These are phyloP conservation scores for Backusella sp. DNA, from an alignment of 192 early-diverging fungal species.

Conservation along the genomic window DNA sequence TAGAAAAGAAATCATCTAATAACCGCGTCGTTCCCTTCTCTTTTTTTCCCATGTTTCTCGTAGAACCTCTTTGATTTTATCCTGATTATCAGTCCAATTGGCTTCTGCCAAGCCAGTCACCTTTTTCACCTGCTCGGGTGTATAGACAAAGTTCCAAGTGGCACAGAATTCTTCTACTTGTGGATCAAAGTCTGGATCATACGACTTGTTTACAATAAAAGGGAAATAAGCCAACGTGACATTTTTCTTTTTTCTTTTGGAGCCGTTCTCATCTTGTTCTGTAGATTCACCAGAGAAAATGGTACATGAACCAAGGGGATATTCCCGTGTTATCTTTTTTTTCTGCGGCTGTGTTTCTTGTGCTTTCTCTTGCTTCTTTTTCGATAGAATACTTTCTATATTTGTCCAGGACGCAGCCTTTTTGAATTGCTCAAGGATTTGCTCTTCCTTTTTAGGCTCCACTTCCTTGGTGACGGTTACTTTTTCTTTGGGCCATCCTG, in stretches of 20 bases:
- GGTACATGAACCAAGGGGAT: constrained; percentile 13
- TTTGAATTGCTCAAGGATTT: background rate
- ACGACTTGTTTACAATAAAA: constrained; percentile 56
- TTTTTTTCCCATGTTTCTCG: constrained; percentile 49
- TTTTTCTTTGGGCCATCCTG: constrained; percentile 33
- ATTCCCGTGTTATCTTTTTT: background rate
- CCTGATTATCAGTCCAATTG: constrained; percentile 55
- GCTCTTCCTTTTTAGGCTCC: background rate
- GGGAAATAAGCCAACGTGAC: constrained; percentile 64
- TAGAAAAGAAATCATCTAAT: background rate
- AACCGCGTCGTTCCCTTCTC: constrained; percentile 12
- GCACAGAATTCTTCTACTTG: constrained; percentile 59
- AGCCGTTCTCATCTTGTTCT: background rate
- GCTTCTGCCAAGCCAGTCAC: constrained; percentile 56
- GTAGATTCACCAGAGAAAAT: constrained; percentile 6
- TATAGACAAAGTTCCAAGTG: constrained; percentile 72
- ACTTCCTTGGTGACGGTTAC: background rate
- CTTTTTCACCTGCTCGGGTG: constrained; percentile 58
- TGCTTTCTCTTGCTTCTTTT: background rate
- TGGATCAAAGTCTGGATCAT: constrained; percentile 58
- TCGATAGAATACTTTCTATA: background rate
- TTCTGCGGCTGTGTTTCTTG: background rate
- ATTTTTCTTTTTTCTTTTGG: constrained; percentile 27
- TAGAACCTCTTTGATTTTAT: constrained; percentile 45
- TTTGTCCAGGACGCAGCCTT: background rate